Evolutionary conservation across 495 filamentous ascomycete genomes (phyloP), one percentile per base, ranked within the genome.

Genomic region (Melanomma pulvis-pyrius): DNA sequence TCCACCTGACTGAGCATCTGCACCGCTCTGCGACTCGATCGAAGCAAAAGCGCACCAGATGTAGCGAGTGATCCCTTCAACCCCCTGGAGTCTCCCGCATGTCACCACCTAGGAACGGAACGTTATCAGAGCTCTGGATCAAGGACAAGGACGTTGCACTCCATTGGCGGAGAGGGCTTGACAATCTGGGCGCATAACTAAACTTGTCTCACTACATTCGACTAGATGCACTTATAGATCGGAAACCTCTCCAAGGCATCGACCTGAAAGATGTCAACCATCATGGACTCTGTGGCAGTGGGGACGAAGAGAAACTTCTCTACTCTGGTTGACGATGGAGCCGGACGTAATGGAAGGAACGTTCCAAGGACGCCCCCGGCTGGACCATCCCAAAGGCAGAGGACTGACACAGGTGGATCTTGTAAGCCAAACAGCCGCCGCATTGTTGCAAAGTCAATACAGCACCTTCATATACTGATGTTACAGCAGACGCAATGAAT

Each of bases 241-340:
- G n/a, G 8, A 44, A 44, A 44, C 39, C 5, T 44, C 39, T 44
- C 39, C 8, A 6, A 44, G 39, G 39, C 39, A 44, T n/a, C n/a
- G 21, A 34, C 19, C 15, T 24, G 30, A 55, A 12, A 52, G 13
- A 29, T n/a, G 21, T 51, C 25, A 44, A 24, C n/a, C 39, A 44
- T 15, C 12, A 67, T 67, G 64, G 64, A 57, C 15, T 48, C 64
- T 34, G 64, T 49, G 22, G 65, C 54, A 29, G 59, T 69, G 9
- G 66, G 59, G 2, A 63, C 59, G 55, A 69, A 69, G 54, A 69
- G 66, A 26, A 28, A 28, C 15, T 69, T 69, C 39, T 49, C 66
- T 7, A 25, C 36, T 0, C 63, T 69, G 22, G 22, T 24, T 15
- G 60, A 54, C 24, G 60, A 48, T 2, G 30, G 12, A 17, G n/a